Base-by-base conservation (phyloP, 257 asterid species). In the Petrea volubilis region DNA sequence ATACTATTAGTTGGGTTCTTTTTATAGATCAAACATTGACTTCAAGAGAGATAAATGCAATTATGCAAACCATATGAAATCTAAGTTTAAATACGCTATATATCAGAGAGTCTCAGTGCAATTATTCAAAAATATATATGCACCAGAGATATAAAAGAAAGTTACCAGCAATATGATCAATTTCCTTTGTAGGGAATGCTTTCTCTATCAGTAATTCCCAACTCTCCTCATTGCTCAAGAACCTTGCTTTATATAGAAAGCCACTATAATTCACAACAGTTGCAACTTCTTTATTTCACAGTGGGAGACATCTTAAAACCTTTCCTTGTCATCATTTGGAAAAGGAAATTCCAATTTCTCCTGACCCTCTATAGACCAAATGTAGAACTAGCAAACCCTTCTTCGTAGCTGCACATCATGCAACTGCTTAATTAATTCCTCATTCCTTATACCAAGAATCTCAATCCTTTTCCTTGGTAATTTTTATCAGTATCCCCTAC, bases 351-450 rank as follows among this genome's bases (percentile, higher is more conserved):
- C 66, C 23, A 79, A 31, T 12, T 66, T 67, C 31, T 75, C 78
- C 84, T 81, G 71, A 21, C 40, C 84, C 47, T 75, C 51, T 3
- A 15, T 55, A 2, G 77, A 64, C 84, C 80, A 78, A 5, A 78
- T 60, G n/a, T 78, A 79, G 73, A 68, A 78, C 86, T 15, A 78
- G 73, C 53, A 82, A 44, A 70, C 84, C 78, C 63, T 57, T 78
- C 72, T 49, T 78, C 60, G 47, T 46, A 18, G 17, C 66, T 75
- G 78, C 38, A 70, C 79, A 7, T 76, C 63, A 40, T 76, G 79
- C 15, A 82, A 64, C 49, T 69, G 17, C 64, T 46, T 64, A 57
- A 82, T 74, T 31, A 82, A 43, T 63, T 82, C 81, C 68, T 78
- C 86, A 25, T 82, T 79, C 69, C 81, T 78, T 81, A 64, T 71